Conservation (phyloP, 306 rosid genomes). For the Cicer pinnatifidum region DNA sequence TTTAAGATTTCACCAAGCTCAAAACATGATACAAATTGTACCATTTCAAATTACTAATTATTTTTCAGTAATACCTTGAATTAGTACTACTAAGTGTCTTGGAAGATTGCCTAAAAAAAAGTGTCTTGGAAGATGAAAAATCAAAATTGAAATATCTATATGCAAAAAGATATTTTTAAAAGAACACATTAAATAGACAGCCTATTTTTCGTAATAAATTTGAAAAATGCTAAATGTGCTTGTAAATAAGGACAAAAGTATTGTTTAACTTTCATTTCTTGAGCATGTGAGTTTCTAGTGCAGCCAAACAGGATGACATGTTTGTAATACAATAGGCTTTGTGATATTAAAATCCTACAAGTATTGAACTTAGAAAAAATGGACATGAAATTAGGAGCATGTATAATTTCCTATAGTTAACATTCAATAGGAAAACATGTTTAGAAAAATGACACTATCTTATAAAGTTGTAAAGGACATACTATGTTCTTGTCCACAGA, state of each 20-base stretch:
- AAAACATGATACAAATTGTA: no score
- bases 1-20: neutral
- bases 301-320: neutral
- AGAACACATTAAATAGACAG: no score
- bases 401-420: neutral
- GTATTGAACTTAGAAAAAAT: neutral
- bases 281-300: neutral
- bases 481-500: slow-evolving; percentile 70
- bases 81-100: no score
- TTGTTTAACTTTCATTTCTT: neutral
- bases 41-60: no score
- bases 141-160: no score
- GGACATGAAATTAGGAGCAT: neutral
- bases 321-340: neutral
- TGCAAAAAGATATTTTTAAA: no score
- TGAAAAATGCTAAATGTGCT: no score
- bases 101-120: no score
- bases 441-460: neutral
- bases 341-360: neutral
- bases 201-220: no score
- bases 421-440: neutral
- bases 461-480: slow-evolving; percentile 40
- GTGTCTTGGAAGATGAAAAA: no score
- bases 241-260: no score
- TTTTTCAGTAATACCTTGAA: no score